These are phyloP conservation scores for Magnusiomyces suaveolens DNA, from an alignment of 1,139 yeast species.

Conservation along the genomic window DNA sequence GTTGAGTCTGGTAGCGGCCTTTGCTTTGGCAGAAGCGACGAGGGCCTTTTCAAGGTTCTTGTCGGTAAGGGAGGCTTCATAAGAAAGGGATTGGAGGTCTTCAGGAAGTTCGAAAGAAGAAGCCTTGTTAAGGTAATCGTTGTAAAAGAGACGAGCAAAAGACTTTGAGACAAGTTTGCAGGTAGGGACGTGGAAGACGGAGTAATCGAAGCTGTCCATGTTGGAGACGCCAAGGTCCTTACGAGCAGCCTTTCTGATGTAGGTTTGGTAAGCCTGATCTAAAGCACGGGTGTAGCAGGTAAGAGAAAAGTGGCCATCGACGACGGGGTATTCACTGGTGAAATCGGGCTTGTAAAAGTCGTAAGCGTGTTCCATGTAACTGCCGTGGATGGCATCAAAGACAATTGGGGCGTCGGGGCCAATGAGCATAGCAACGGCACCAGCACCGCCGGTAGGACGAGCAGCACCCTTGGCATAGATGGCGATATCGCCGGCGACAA, in stretches of 20 bases:
- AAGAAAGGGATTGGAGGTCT: slow-evolving; percentile 53
- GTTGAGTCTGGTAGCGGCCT: slow-evolving; percentile 57
- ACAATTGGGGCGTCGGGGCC: slow-evolving; percentile 98
- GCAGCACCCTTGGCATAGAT: slow-evolving; percentile 96
- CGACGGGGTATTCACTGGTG: slow-evolving; percentile 92
- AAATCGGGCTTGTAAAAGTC: slow-evolving; percentile 98
- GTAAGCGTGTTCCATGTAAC: slow-evolving; percentile 92
- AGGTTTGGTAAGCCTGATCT: slow-evolving; percentile 74
- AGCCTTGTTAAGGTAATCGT: slow-evolving; percentile 72
- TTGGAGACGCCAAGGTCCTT: slow-evolving; percentile 33
- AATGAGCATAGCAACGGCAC: slow-evolving; percentile 86
- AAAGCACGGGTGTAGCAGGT: slow-evolving; percentile 90
- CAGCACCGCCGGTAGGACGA: slow-evolving; percentile 99
- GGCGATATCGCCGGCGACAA: slow-evolving; percentile 96
- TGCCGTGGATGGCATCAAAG: slow-evolving; percentile 78
- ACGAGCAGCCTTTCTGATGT: slow-evolving; percentile 69
- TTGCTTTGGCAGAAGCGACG: slow-evolving; percentile 66
- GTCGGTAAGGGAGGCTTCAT: slow-evolving; percentile 73
- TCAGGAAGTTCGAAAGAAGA: slow-evolving; percentile 44
- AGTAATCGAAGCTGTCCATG: slow-evolving; percentile 72
- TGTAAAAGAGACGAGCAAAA: slow-evolving; percentile 83
- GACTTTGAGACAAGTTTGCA: slow-evolving; percentile 92
- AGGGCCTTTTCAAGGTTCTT: slow-evolving; percentile 77
- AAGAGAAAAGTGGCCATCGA: slow-evolving; percentile 94
- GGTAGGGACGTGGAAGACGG: slow-evolving; percentile 97